phyloP scores from a whole-genome alignment of 257 asterid genomes.

The Cordia subcordata region DNA sequence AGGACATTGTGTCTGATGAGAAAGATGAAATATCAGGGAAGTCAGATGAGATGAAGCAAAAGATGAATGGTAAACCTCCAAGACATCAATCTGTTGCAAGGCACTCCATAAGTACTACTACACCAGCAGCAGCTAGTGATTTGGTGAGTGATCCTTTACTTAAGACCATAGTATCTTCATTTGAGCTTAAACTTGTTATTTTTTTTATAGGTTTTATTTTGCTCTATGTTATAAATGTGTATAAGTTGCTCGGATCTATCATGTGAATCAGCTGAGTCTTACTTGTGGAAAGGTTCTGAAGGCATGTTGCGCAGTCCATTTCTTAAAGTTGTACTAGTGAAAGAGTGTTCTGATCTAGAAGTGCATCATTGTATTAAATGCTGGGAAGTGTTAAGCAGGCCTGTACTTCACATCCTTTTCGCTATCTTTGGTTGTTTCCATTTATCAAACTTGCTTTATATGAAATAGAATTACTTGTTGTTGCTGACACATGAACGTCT shows the following conservation, averaged over 20 bases:
- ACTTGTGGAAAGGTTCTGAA: background rate
- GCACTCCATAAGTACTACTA: slow-evolving; percentile 43
- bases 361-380: no score
- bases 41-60: slow-evolving; percentile 36
- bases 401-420: no score
- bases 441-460: no score
- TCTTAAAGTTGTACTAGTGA: no score
- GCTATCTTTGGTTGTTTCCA: no score
- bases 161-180: background rate
- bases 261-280: background rate
- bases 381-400: no score
- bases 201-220: background rate
- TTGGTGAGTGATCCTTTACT: slow-evolving; percentile 36
- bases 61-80: slow-evolving; percentile 43
- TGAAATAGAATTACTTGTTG: no score
- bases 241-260: no score
- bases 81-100: slow-evolving; percentile 49
- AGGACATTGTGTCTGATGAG: slow-evolving; percentile 31
- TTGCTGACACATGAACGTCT: no score
- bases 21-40: slow-evolving; percentile 39
- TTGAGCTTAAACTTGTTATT: slow-evolving; percentile 8
- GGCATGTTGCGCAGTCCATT: background rate
- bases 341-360: no score
- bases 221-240: background rate
- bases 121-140: slow-evolving; percentile 41